Percentiles rank a stretch among this genome's conserved stretches.
Conservation (phyloP, 345 rosid species). For the Moringa oleifera region DNA sequence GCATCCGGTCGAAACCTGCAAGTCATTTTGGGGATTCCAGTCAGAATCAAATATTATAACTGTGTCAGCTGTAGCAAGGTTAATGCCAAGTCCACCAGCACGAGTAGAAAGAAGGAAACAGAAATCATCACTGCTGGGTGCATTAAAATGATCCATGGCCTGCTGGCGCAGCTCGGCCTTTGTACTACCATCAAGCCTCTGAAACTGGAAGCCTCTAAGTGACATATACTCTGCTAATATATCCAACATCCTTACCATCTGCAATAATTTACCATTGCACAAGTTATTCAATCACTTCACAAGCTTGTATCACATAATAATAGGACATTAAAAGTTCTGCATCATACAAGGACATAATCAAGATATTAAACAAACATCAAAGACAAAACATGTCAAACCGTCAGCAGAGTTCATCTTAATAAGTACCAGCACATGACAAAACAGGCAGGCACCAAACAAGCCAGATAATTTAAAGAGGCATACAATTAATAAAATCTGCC, state of each 20-base stretch:
- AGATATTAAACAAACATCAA: neutral
- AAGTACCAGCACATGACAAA: neutral
- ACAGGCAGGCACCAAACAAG: neutral
- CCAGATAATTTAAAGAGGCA: neutral
- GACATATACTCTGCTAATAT: slow-evolving; percentile 91
- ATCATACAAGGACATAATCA: neutral
- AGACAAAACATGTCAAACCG: neutral
- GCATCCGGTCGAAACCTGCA: slow-evolving; percentile 52
- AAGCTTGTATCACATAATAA: slow-evolving; percentile 1
- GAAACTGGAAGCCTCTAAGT: slow-evolving; percentile 91
- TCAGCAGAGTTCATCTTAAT: too few species aligned
- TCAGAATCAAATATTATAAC: slow-evolving; percentile 99
- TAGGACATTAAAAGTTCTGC: neutral
- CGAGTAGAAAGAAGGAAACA: slow-evolving; percentile 99
- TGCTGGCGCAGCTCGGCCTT: slow-evolving; percentile 98
- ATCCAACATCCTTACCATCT: slow-evolving; percentile 99
- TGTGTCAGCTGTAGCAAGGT: slow-evolving; percentile 98
- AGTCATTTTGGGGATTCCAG: slow-evolving; percentile 99
- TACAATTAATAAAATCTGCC: too few species aligned
- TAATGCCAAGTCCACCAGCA: slow-evolving; percentile 99
- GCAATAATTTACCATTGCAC: slow-evolving; percentile 19
- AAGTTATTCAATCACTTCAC: slow-evolving; percentile 2
- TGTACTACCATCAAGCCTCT: slow-evolving; percentile 99
- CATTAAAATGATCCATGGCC: slow-evolving; percentile 99
- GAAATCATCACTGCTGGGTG: slow-evolving; percentile 97